These are phyloP conservation scores for Fraxinus baroniana DNA, from an alignment of 305 asterid species.

Conservation along the genomic window DNA sequence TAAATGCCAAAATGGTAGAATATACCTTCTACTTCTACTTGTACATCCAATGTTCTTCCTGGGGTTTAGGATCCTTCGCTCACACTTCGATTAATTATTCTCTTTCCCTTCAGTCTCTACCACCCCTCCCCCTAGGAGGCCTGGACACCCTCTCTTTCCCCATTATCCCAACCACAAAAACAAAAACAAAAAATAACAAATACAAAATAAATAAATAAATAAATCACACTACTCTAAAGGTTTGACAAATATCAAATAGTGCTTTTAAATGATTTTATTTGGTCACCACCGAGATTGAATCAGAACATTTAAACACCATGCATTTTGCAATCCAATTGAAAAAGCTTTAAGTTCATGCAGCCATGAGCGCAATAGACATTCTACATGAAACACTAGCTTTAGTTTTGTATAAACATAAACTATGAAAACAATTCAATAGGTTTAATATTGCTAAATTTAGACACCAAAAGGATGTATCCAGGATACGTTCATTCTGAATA, in stretches of 20 bases:
- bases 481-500: background rate
- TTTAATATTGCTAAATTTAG: background rate
- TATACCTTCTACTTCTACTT: background rate
- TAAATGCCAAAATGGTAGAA: background rate
- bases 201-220: background rate
- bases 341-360: background rate
- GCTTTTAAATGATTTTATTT: background rate
- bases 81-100: background rate
- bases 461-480: background rate
- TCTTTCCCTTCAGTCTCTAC: background rate
- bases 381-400: background rate
- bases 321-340: background rate
- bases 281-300: background rate
- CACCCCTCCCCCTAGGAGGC: background rate
- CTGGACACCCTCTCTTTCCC: background rate
- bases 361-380: background rate
- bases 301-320: background rate
- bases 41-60: background rate
- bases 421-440: background rate
- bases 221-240: background rate
- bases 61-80: background rate
- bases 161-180: too few relatives aligned
- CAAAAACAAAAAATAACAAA: background rate
- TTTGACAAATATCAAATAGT: background rate
- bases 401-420: background rate